Base-by-base conservation (phyloP, 441 rosid genomes). In the Brassica balearica region DNA sequence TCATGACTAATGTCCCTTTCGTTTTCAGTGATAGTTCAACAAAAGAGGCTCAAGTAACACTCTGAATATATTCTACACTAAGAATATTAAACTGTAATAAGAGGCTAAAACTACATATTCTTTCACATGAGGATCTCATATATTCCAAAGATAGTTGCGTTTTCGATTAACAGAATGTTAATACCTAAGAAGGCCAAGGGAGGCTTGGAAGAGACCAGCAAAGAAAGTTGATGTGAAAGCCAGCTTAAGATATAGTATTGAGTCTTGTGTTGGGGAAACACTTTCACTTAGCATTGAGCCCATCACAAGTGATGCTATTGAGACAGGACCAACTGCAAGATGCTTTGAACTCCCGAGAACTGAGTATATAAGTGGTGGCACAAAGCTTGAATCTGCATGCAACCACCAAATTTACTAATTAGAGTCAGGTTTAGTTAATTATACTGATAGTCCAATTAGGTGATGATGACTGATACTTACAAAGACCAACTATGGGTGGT, bases 201-300 rank as follows among this genome's bases (percentile, higher is more conserved):
- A 91, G 58, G 98, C 96, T 84, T 96, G 99, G 83, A 96, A 96
- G 22, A 92, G 53, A 69, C 99, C 99, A 62, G 98, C 99, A 68
- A 96, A 94, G 88, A 96, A 94, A 75, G 99, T 94, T 15, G 99
- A 84, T 67, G 99, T 91, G 86, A 96, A 92, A 74, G 99, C 99
- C 80, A 96, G 59, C 65, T 94, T 75, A 75, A 94, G 95, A 77
- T 90, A 96, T n/a, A 90, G 89, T 73, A 83, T 86, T 25, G 93
- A 90, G 15, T 94, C 91, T 67, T 89, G 77, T 64, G 59, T 81
- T 22, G 86, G 86, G 23, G 98, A 88, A 77, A 93, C 97, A 36
- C 84, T 85, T 68, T 87, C 97, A 65, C 90, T 86, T 7, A 96
- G 82, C 99, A 96, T 96, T 63, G 97, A 90, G 0, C 99, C 99